Evolutionary conservation across 108 stramenopile genomes (phyloP).

Genomic region (Skeletonema tropicum): DNA sequence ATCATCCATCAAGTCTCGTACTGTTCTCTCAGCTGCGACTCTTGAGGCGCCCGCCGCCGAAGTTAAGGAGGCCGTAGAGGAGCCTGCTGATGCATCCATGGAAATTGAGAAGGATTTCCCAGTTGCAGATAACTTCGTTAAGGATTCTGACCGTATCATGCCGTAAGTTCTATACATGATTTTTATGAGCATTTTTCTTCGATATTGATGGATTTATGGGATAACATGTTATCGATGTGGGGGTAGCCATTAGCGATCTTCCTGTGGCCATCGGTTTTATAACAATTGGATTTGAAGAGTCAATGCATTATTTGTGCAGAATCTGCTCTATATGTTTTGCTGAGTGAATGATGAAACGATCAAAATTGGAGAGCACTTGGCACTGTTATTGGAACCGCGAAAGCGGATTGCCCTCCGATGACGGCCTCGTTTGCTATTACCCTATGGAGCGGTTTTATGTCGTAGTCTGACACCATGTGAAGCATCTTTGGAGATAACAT

Average conservation of each 20-base stretch:
- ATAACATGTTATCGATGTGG: no score
- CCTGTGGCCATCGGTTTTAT: not conserved
- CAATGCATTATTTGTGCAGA: not conserved
- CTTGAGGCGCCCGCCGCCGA: slow-evolving; percentile 35
- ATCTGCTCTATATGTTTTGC: not conserved
- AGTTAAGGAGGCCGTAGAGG: not conserved
- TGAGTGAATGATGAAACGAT: slow-evolving; percentile 25
- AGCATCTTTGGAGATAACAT: not conserved
- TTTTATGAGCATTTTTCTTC: not conserved
- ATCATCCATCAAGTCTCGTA: slow-evolving; percentile 1
- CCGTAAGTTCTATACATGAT: slow-evolving; percentile 31
- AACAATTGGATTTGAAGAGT: not conserved
- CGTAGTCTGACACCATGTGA: slow-evolving; percentile 32
- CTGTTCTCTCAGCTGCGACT: slow-evolving; percentile 22
- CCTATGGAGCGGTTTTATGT: slow-evolving; percentile 12
- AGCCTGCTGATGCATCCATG: slow-evolving; percentile 1
- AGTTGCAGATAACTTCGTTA: slow-evolving; percentile 31
- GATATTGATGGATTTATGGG: not conserved
- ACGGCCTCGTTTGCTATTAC: slow-evolving; percentile 33
- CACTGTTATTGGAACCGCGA: slow-evolving; percentile 42
- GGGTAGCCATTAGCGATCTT: no score
- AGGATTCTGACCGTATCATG: slow-evolving; percentile 46
- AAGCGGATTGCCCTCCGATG: slow-evolving; percentile 36
- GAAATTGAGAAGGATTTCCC: slow-evolving; percentile 33
- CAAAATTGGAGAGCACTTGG: slow-evolving; percentile 33